Evolutionary conservation across 192 early-diverging fungal genomes (phyloP).

Genomic region (Coemansia sp.): DNA sequence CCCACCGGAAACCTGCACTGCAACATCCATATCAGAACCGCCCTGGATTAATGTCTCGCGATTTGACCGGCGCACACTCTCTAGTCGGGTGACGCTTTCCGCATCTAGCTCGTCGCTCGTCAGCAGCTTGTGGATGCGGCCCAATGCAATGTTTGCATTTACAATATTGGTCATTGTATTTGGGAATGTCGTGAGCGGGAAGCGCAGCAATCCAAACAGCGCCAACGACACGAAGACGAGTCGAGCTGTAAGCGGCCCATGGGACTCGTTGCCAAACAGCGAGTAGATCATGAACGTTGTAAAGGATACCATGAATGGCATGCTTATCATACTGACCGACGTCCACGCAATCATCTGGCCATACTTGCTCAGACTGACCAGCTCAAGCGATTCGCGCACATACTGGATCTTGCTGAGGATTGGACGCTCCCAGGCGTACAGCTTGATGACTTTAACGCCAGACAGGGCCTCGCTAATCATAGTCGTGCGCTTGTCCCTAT

Average conservation of each 20-base stretch:
- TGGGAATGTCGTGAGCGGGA: constrained; percentile 84
- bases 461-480: constrained; percentile 84
- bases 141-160: constrained; percentile 81
- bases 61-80: constrained; percentile 1
- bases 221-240: constrained; percentile 86
- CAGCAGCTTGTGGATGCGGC: constrained; percentile 78
- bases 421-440: constrained; percentile 90
- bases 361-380: constrained; percentile 75
- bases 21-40: background rate
- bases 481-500: constrained; percentile 74
- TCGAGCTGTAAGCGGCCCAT: constrained; percentile 59
- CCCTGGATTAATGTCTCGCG: background rate
- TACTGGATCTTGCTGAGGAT: constrained; percentile 64
- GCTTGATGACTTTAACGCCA: constrained; percentile 92
- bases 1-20: constrained; percentile 55
- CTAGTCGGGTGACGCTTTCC: constrained; percentile 57
- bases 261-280: constrained; percentile 55
- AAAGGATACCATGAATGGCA: constrained; percentile 90
- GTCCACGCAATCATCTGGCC: constrained; percentile 67
- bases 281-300: constrained; percentile 79
- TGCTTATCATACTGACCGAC: constrained; percentile 75
- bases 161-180: constrained; percentile 71
- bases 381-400: constrained; percentile 77
- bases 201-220: constrained; percentile 91
- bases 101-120: constrained; percentile 77